Percentiles rank a stretch among this genome's conserved stretches.
Conservation (phyloP, 2,329 filamentous ascomycete species). For the Colletotrichum orbiculare region DNA sequence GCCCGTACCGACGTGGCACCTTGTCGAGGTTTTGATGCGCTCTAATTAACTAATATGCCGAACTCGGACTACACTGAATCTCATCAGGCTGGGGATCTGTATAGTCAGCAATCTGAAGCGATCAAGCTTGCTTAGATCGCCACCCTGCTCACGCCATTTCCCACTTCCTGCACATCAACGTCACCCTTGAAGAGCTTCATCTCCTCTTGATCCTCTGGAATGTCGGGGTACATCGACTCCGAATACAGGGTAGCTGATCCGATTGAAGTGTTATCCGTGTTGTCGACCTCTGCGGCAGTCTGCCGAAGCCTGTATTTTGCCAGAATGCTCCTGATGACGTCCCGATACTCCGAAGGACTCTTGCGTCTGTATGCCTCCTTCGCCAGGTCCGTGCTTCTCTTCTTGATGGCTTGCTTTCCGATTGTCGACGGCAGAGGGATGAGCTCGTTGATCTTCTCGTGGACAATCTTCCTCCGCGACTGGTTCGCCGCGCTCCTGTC, state of each 20-base stretch:
- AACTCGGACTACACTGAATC: too few species aligned
- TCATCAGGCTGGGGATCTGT: too few species aligned
- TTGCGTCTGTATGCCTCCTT: slow-evolving; percentile 9
- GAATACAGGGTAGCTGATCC: background rate
- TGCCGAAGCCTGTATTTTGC: background rate
- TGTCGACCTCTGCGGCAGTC: background rate
- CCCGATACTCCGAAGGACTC: slow-evolving; percentile 3
- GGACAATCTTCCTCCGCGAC: slow-evolving; percentile 1
- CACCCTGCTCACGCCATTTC: too few species aligned
- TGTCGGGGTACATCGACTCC: background rate
- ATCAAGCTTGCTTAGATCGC: too few species aligned
- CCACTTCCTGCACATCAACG: background rate
- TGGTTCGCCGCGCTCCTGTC: background rate
- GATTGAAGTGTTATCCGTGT: background rate
- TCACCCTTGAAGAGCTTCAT: slow-evolving; percentile 2
- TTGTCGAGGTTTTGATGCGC: too few species aligned
- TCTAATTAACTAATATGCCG: too few species aligned
- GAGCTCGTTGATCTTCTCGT: slow-evolving; percentile 1
- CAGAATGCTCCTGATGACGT: background rate
- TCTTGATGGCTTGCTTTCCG: background rate
- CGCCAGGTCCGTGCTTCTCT: too few species aligned
- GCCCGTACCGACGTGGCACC: too few species aligned
- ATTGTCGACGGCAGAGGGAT: slow-evolving; percentile 9
- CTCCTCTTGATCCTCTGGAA: background rate
- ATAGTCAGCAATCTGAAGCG: too few species aligned